Percentiles rank a stretch among this genome's conserved stretches.
These are phyloP conservation scores for Talaromyces stipitatus DNA, from an alignment of 495 filamentous ascomycete genomes.

Conservation along the genomic window DNA sequence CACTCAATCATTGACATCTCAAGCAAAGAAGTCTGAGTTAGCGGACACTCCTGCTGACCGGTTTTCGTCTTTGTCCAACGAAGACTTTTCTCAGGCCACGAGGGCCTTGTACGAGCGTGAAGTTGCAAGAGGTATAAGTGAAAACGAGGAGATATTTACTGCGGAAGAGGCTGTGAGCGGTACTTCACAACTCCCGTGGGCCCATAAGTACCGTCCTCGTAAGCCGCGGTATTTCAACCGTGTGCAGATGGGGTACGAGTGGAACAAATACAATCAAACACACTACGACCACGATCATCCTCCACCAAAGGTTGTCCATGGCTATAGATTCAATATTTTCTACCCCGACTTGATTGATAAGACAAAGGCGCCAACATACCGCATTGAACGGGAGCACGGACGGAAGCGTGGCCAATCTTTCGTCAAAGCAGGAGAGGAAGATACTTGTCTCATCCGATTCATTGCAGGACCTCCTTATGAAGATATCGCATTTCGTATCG, in stretches of 20 bases:
- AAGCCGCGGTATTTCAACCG: constrained; percentile 98
- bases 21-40: constrained; percentile 24
- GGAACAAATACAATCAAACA: constrained; percentile 99
- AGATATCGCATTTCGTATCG: constrained; percentile 94
- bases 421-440: constrained; percentile 93
- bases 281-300: constrained; percentile 99
- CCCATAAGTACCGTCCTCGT: constrained; percentile 79
- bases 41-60: constrained; percentile 47
- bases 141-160: constrained; percentile 95
- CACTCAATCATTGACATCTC: constrained; percentile 24
- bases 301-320: constrained; percentile 95
- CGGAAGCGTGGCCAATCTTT: constrained; percentile 84
- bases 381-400: constrained; percentile 87
- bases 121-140: constrained; percentile 81
- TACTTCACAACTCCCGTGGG: constrained; percentile 67
- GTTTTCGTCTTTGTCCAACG: constrained; percentile 67
- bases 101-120: constrained; percentile 90
- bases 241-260: constrained; percentile 98
- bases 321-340: constrained; percentile 99
- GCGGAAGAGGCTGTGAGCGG: constrained; percentile 75
- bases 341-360: constrained; percentile 99
- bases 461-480: constrained; percentile 95
- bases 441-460: constrained; percentile 95
- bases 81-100: constrained; percentile 87
- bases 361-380: constrained; percentile 85